These are phyloP conservation scores for Coemansia brasiliensis DNA, from an alignment of 192 early-diverging fungal species.

Conservation along the genomic window DNA sequence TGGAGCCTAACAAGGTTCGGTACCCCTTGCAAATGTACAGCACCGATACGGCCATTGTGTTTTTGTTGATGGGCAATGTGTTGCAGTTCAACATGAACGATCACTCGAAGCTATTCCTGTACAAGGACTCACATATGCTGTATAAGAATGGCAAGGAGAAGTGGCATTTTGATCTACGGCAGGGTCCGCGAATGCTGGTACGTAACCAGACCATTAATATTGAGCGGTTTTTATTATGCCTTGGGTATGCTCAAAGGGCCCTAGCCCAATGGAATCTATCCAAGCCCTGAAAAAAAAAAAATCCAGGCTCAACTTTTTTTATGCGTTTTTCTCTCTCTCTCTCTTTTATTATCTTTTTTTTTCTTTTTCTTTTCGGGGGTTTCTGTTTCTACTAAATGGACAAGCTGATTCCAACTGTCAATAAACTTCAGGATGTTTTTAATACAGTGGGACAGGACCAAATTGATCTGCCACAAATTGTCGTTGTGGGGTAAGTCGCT, in stretches of 20 bases:
- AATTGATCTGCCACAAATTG: conserved; percentile 81
- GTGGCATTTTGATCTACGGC: conserved; percentile 52
- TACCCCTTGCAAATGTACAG: conserved; percentile 6
- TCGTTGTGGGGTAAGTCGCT: conserved; percentile 69
- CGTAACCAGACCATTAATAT: conserved; percentile 37
- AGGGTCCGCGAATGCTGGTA: conserved; percentile 48
- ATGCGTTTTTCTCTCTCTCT: background rate
- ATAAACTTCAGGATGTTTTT: conserved; percentile 81
- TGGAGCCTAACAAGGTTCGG: conserved; percentile 3
- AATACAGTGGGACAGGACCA: conserved; percentile 71
- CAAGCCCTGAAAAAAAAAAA: background rate
- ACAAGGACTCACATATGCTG: conserved; percentile 41
- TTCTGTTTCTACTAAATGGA: conserved; percentile 57
- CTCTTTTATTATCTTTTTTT: background rate
- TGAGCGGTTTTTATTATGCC: conserved; percentile 47
- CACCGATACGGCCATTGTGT: conserved; percentile 30
- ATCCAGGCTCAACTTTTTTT: background rate
- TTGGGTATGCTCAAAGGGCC: conserved; percentile 43
- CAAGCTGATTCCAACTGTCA: conserved; percentile 79
- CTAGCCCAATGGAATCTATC: conserved; percentile 33
- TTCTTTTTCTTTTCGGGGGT: background rate
- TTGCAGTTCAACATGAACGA: conserved; percentile 48
- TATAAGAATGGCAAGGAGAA: conserved; percentile 34
- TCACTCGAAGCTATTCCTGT: conserved; percentile 51
- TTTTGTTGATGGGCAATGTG: conserved; percentile 49